Evolutionary conservation across 23 red algal species (phyloP).

Genomic region (Gracilaria caudata): DNA sequence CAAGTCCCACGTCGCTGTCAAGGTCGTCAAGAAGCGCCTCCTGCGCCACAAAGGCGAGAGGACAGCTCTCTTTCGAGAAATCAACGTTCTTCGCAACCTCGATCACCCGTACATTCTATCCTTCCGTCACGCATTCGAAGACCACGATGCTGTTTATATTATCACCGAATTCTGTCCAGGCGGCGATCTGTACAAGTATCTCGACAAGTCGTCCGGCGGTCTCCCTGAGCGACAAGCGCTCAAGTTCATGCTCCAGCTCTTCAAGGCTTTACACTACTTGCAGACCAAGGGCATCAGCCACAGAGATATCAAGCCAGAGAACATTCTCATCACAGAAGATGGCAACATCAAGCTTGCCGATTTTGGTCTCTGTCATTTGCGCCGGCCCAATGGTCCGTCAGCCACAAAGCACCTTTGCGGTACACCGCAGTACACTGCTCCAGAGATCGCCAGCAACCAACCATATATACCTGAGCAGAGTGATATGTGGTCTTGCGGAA

Average conservation of each 20-base stretch:
- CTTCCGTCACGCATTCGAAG: conserved; percentile 55
- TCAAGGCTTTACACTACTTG: conserved; percentile 78
- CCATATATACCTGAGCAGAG: conserved; percentile 61
- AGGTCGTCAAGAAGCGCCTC: conserved; percentile 35
- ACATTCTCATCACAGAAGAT: conserved; percentile 79
- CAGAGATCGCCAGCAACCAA: conserved; percentile 65
- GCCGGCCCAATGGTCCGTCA: conserved; percentile 7
- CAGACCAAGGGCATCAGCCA: conserved; percentile 86
- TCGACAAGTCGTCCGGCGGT: neutral
- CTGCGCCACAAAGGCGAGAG: conserved; percentile 9
- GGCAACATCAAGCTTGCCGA: conserved; percentile 88
- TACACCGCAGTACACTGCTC: conserved; percentile 79
- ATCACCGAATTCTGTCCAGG: conserved; percentile 48
- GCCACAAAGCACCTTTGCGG: conserved; percentile 53
- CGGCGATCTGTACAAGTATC: conserved; percentile 57
- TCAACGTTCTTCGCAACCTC: conserved; percentile 27
- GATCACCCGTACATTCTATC: conserved; percentile 47
- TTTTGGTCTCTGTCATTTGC: conserved; percentile 86
- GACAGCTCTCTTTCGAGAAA: conserved; percentile 44
- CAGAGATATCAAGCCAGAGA: conserved; percentile 96
- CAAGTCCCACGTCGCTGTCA: conserved; percentile 34
- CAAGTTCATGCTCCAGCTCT: conserved; percentile 72
- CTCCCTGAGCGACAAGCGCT: conserved; percentile 22
- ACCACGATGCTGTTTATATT: conserved; percentile 46
- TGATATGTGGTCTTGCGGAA: conserved; percentile 89